Evolutionary conservation across 208 protist genomes (phyloP).

Genomic region (Phytomonas sp.): DNA sequence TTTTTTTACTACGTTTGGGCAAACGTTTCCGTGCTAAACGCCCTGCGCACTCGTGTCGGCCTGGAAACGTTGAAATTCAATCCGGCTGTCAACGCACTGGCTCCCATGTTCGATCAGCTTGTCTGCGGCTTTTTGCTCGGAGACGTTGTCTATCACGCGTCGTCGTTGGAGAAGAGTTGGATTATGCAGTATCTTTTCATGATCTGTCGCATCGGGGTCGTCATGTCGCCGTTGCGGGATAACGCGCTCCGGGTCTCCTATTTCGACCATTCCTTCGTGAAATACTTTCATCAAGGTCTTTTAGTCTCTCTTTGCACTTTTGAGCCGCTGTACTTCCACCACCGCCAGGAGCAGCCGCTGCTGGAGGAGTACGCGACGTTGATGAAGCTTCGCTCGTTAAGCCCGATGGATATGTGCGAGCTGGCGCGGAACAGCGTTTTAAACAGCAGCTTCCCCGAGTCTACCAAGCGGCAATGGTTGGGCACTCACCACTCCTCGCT

Average conservation of each 20-base stretch:
- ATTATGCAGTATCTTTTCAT: slow-evolving; percentile 98
- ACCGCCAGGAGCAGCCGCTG: slow-evolving; percentile 61
- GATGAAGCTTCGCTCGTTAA: slow-evolving; percentile 72
- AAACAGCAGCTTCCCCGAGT: slow-evolving; percentile 77
- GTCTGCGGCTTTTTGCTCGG: slow-evolving; percentile 90
- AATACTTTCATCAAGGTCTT: slow-evolving; percentile 92
- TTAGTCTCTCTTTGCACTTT: slow-evolving; percentile 96
- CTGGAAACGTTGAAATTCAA: slow-evolving; percentile 86
- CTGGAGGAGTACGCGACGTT: slow-evolving; percentile 89
- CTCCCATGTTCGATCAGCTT: slow-evolving; percentile 88
- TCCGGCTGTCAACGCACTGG: slow-evolving; percentile 88
- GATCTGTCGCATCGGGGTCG: slow-evolving; percentile 94
- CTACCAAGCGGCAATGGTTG: slow-evolving; percentile 67
- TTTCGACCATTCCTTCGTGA: slow-evolving; percentile 91
- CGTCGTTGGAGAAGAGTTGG: slow-evolving; percentile 89
- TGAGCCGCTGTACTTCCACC: slow-evolving; percentile 92
- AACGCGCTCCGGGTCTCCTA: slow-evolving; percentile 95
- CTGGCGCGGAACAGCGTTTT: slow-evolving; percentile 87
- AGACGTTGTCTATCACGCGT: slow-evolving; percentile 96
- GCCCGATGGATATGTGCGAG: slow-evolving; percentile 74
- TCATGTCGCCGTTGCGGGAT: slow-evolving; percentile 96
- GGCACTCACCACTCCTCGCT: slow-evolving; percentile 44
- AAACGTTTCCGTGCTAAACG: slow-evolving; percentile 96
- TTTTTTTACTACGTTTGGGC: slow-evolving; percentile 98
- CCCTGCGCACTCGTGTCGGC: slow-evolving; percentile 69